These are phyloP conservation scores for Oenanthe javanica DNA, from an alignment of 140 eudicot genomes.

Conservation along the genomic window DNA sequence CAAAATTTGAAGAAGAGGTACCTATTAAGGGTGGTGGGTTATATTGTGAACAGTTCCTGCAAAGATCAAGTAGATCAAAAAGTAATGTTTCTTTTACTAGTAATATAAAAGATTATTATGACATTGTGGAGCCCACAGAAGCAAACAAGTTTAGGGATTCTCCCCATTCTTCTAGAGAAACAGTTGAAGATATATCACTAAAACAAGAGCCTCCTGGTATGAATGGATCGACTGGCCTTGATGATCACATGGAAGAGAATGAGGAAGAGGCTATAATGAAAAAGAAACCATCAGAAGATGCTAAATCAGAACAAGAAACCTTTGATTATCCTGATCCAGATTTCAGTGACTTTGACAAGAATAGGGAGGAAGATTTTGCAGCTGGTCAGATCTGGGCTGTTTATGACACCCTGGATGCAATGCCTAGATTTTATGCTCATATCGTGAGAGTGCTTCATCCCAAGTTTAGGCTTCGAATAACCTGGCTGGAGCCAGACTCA, in stretches of 20 bases:
- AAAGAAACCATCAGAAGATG: conserved; percentile 16
- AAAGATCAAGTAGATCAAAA: conserved; percentile 49
- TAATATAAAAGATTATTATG: conserved; percentile 27
- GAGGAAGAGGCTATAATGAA: conserved; percentile 20
- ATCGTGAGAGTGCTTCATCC: conserved; percentile 31
- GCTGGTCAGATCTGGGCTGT: conserved; percentile 78
- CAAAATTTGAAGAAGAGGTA: conserved; percentile 43
- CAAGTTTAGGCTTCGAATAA: conserved; percentile 37
- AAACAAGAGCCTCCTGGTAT: background rate
- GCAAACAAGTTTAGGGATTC: conserved; percentile 8
- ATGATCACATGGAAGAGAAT: conserved; percentile 7
- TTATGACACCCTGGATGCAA: conserved; percentile 59
- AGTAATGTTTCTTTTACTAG: conserved; percentile 52
- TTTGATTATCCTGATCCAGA: conserved; percentile 66
- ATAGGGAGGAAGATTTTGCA: conserved; percentile 37
- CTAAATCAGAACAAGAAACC: conserved; percentile 26
- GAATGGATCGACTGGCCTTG: background rate
- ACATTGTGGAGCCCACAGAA: conserved; percentile 16
- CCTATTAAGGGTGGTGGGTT: conserved; percentile 16
- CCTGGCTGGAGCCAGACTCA: conserved; percentile 73
- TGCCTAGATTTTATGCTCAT: conserved; percentile 85
- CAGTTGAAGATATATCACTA: background rate
- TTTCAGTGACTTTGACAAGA: conserved; percentile 57
- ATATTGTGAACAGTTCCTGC: conserved; percentile 28
- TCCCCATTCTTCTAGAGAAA: background rate